These are phyloP conservation scores for Furcasterigmium furcatum DNA, from an alignment of 2,329 filamentous ascomycete genomes.

Conservation along the genomic window DNA sequence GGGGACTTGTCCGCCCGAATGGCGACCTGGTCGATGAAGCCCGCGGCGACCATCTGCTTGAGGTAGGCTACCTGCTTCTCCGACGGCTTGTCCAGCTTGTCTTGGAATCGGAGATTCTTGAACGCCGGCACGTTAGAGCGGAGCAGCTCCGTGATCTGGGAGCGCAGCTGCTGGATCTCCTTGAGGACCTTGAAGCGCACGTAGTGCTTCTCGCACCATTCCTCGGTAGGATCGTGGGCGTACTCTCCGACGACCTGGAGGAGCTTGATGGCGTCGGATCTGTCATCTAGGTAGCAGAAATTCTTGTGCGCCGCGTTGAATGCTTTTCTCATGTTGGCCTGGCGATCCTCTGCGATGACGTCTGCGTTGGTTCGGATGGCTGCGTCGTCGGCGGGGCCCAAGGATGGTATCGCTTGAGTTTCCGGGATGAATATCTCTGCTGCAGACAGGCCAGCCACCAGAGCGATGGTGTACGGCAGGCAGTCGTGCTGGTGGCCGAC, in stretches of 20 bases:
- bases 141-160: constrained; percentile 79
- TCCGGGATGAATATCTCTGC: constrained; percentile 85
- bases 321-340: constrained; percentile 57
- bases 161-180: constrained; percentile 79
- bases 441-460: constrained; percentile 85
- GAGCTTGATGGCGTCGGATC: constrained; percentile 85
- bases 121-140: constrained; percentile 68
- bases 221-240: constrained; percentile 66
- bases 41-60: constrained; percentile 87
- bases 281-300: constrained; percentile 78
- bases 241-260: constrained; percentile 87
- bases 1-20: constrained; percentile 87
- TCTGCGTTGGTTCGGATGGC: constrained; percentile 62
- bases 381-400: constrained; percentile 41
- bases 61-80: constrained; percentile 72
- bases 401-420: constrained; percentile 65
- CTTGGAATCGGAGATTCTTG: constrained; percentile 51
- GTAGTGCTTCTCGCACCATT: constrained; percentile 81
- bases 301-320: constrained; percentile 72
- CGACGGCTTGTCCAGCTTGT: constrained; percentile 56
- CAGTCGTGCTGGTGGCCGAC: constrained; percentile 82
- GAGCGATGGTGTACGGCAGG: constrained; percentile 78
- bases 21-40: constrained; percentile 92
- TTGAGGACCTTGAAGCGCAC: constrained; percentile 82
- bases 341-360: constrained; percentile 66